A percentile compares a stretch with the other conserved stretches of the same genome.
Evolutionary conservation across 2,329 filamentous ascomycete genomes (phyloP).

Genomic region (Colletotrichum shisoi): DNA sequence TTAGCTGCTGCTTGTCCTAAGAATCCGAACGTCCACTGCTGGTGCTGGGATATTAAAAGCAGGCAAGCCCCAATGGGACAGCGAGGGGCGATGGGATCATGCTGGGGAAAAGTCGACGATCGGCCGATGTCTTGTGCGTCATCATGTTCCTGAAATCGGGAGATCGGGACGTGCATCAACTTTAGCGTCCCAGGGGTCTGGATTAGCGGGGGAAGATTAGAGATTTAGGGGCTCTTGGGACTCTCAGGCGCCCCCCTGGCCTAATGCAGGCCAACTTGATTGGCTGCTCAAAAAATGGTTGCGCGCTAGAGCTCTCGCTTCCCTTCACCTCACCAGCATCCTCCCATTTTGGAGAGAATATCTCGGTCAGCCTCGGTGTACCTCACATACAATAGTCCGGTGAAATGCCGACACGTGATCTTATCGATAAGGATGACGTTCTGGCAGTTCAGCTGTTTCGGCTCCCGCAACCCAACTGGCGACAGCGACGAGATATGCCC

Average conservation of each 20-base stretch:
- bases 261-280: not conserved
- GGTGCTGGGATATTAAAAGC: too few relatives aligned
- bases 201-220: conserved; percentile 11
- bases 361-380: not conserved
- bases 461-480: conserved; percentile 4
- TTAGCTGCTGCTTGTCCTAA: too few relatives aligned
- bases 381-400: not conserved
- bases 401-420: not conserved
- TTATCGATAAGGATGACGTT: conserved; percentile 28
- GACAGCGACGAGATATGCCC: conserved; percentile 1
- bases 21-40: too few relatives aligned
- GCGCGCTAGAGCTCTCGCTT: not conserved
- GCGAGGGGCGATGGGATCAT: conserved; percentile 10
- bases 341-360: too few relatives aligned
- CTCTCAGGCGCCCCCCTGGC: not conserved
- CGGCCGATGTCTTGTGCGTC: conserved; percentile 40
- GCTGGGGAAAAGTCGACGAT: conserved; percentile 32
- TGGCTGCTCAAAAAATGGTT: not conserved
- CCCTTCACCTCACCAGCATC: too few relatives aligned
- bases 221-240: not conserved
- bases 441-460: not conserved
- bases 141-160: conserved; percentile 39
- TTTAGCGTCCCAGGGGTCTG: conserved; percentile 33
- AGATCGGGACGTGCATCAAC: conserved; percentile 35
- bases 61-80: not conserved